Conservation (phyloP, 1,284 basidiomycete genomes). For the Cerioporus squamosus region DNA sequence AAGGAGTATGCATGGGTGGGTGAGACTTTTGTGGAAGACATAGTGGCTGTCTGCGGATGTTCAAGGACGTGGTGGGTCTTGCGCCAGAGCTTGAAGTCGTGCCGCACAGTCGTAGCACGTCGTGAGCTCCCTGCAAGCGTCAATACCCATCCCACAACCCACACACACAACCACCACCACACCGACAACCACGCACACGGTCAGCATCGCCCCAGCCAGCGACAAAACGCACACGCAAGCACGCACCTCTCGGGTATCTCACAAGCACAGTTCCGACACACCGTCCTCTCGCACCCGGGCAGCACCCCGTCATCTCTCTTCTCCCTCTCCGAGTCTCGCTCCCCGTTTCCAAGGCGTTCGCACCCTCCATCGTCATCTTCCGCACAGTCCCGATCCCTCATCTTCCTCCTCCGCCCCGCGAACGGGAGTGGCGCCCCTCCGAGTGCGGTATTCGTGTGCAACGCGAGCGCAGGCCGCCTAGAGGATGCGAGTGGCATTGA, state of each 20-base stretch:
- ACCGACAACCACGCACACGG: background rate
- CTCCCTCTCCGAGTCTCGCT: slow-evolving; percentile 11
- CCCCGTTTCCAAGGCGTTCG: slow-evolving; percentile 1
- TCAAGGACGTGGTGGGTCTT: background rate
- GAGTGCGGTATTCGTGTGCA: slow-evolving; percentile 13
- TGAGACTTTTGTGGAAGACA: background rate
- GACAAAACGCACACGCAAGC: too few species aligned
- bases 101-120: slow-evolving; percentile 29
- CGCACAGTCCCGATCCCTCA: slow-evolving; percentile 17
- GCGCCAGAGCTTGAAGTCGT: too few species aligned
- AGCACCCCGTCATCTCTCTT: slow-evolving; percentile 7
- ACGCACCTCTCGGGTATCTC: slow-evolving; percentile 37
- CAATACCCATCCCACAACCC: background rate
- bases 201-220: too few species aligned
- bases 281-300: slow-evolving; percentile 35
- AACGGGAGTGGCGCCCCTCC: slow-evolving; percentile 2
- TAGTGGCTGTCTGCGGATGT: background rate
- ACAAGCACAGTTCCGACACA: slow-evolving; percentile 38
- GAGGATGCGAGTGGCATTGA: slow-evolving; percentile 25
- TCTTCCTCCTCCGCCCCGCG: slow-evolving; percentile 20
- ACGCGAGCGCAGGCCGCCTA: slow-evolving; percentile 19
- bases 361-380: slow-evolving; percentile 18
- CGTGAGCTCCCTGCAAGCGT: slow-evolving; percentile 21
- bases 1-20: background rate
- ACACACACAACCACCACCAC: background rate